Conservation (phyloP, 2,329 filamentous ascomycete species). For the Apiospora phragmitis region DNA sequence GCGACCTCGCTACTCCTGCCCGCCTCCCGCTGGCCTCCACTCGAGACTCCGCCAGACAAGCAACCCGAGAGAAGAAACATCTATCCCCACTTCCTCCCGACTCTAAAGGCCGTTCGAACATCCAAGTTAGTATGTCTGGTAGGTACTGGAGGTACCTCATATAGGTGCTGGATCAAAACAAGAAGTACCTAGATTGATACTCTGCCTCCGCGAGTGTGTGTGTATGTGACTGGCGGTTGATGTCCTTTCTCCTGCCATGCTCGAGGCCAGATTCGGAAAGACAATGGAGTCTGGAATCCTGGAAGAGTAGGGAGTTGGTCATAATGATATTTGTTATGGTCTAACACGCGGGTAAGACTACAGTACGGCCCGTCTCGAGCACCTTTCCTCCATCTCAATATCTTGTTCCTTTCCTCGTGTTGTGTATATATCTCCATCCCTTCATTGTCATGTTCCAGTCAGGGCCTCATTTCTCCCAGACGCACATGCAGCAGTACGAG, state of each 20-base stretch:
- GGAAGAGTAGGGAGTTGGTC: slow-evolving; percentile 15
- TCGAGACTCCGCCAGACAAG: background rate
- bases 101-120: background rate
- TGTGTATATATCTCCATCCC: background rate
- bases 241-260: slow-evolving; percentile 14
- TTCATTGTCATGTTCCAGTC: slow-evolving; percentile 11
- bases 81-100: background rate
- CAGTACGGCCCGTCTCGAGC: slow-evolving; percentile 14
- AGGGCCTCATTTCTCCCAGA: slow-evolving; percentile 1
- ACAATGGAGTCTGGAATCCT: slow-evolving; percentile 20
- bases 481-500: background rate
- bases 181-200: background rate
- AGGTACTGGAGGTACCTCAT: background rate
- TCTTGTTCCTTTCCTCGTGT: background rate
- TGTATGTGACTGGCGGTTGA: background rate
- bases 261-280: slow-evolving; percentile 18
- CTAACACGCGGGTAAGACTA: slow-evolving; percentile 16
- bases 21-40: background rate
- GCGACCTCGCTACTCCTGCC: background rate
- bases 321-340: slow-evolving; percentile 24
- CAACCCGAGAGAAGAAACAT: background rate
- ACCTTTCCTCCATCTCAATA: slow-evolving; percentile 12
- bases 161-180: background rate
- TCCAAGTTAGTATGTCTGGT: background rate
- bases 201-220: background rate